Evolutionary conservation across 1,139 yeast genomes (phyloP).

Genomic region (Waltiozyma solani): DNA sequence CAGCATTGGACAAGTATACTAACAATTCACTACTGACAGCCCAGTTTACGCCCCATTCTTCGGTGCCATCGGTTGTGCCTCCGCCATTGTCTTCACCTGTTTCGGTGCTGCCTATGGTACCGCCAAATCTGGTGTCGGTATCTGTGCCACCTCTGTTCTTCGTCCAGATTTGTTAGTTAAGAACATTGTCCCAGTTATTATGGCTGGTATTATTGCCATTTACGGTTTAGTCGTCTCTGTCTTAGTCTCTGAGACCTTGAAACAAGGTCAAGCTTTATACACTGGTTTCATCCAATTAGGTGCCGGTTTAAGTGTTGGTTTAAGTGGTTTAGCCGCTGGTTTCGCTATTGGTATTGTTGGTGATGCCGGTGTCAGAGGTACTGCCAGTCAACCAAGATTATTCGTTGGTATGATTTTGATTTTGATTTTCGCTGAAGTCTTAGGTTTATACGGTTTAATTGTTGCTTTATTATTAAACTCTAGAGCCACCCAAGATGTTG

Average conservation of each 20-base stretch:
- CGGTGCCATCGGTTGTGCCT: conserved; percentile 98
- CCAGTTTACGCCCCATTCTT: conserved; percentile 61
- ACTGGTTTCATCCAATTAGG: conserved; percentile 98
- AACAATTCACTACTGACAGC: conserved; percentile 9
- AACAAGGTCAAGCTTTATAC: conserved; percentile 86
- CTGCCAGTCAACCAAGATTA: conserved; percentile 92
- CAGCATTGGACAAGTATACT: background rate
- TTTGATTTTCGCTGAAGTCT: conserved; percentile 96
- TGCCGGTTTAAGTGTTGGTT: conserved; percentile 96
- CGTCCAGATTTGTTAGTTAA: conserved; percentile 93
- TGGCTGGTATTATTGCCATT: conserved; percentile 99
- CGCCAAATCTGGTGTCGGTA: conserved; percentile 99
- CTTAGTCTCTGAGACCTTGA: conserved; percentile 82
- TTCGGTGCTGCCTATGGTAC: conserved; percentile 99
- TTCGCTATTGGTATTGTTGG: conserved; percentile 98
- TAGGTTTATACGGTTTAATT: conserved; percentile 95
- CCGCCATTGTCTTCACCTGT: conserved; percentile 97
- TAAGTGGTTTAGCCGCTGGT: conserved; percentile 96
- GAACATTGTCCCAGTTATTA: conserved; percentile 91
- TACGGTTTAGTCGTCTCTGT: conserved; percentile 97
- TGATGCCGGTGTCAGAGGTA: conserved; percentile 97
- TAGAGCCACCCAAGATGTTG: conserved; percentile 88
- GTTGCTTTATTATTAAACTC: conserved; percentile 96
- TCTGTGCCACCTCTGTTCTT: conserved; percentile 94
- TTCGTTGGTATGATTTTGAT: conserved; percentile 97